Conservation (phyloP, 805 yeast species). For the Ogataea nonfermentans region DNA sequence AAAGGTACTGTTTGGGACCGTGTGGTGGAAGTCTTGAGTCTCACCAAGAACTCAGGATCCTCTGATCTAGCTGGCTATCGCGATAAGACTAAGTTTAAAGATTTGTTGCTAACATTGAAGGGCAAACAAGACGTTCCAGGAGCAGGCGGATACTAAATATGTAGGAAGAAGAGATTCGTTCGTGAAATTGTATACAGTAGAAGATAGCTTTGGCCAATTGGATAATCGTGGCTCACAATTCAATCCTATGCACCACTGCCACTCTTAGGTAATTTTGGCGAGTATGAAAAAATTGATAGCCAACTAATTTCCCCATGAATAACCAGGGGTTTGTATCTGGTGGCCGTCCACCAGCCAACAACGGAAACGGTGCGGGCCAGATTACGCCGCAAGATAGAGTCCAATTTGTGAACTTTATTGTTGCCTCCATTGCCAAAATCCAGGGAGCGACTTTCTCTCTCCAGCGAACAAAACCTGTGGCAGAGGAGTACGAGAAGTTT, state of each 20-base stretch:
- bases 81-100: constrained; percentile 54
- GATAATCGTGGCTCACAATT: neutral
- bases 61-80: constrained; percentile 35
- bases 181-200: too few species aligned
- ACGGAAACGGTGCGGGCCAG: constrained; percentile 13
- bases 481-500: constrained; percentile 69
- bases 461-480: constrained; percentile 49
- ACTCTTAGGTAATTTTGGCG: constrained; percentile 6
- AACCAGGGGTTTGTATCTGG: constrained; percentile 12
- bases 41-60: constrained; percentile 36
- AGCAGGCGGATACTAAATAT: constrained; percentile 47
- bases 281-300: constrained; percentile 9
- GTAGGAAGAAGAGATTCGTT: neutral
- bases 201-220: neutral
- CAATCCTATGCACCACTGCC: neutral
- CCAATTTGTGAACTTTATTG: constrained; percentile 33
- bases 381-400: constrained; percentile 32
- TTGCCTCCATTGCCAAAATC: constrained; percentile 33
- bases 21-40: constrained; percentile 44
- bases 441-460: constrained; percentile 32
- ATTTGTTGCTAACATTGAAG: constrained; percentile 48
- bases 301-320: constrained; percentile 10
- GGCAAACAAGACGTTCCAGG: constrained; percentile 57
- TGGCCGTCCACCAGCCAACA: constrained; percentile 5
- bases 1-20: constrained; percentile 56